Base-by-base conservation (phyloP, 83 land plant species). In the Picea mariana region DNA sequence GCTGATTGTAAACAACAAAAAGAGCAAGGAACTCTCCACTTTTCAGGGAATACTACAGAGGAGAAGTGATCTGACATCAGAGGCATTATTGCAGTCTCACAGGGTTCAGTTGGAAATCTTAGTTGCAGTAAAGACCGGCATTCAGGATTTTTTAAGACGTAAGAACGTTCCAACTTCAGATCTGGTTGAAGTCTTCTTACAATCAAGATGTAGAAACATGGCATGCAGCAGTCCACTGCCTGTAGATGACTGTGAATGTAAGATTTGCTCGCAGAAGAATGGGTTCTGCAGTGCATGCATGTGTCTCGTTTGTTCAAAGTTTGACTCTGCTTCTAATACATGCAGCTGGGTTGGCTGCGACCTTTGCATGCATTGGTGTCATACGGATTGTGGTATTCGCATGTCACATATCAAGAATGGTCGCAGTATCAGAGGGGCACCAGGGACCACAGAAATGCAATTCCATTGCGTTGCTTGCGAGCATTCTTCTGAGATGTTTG, bases 341-440 rank as follows among this genome's bases (percentile, higher is more conserved):
- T 97, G 99, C 82, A 87, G 97, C 79, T 97, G 99, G 99, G 95
- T 95, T 77, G 99, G 98, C 27, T 97, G 98, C 87, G 99, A 97
- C 87, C 83, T 91, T 66, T 97, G 99, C 77, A 82, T 92, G 49
- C 99, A 97, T 83, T 97, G 99, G 99, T 97, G 99, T 84, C 99
- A 97, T 83, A 87, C 95, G 1, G 97, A 94, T 80, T 97, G 99
- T 85, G 98, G 89, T 3, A 82, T 97, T n/a, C 85, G 84, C 31
- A 83, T 85, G 85, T 82, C 83, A 42, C 87, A 87, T 78, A 95
- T 97, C 16, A 87, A 88, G 80, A 89, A 91, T 83, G 95, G 98
- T 7, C 86, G 61, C 23, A 92, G 88, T 84, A 78, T 75, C 8
- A 69, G 75, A n/a, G 89, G 90, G 63, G 77, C 86, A 23, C 80